Base-by-base conservation (phyloP, 1,139 yeast genomes). In the Eremothecium coryli region DNA sequence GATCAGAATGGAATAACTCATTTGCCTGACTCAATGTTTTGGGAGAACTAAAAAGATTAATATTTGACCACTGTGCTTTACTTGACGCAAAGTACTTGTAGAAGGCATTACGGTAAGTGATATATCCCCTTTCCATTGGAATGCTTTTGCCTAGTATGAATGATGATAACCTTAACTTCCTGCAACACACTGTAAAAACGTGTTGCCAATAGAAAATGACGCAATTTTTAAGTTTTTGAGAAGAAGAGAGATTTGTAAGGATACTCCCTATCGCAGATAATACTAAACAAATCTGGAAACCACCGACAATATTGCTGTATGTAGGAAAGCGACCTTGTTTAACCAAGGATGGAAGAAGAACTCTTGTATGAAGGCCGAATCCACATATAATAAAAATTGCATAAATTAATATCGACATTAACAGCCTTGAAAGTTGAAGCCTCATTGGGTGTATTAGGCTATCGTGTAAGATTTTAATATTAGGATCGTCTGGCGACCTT, bases 401-500 rank as follows among this genome's bases (percentile, higher is more conserved):
- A 56, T 93, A 90, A 15, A 85, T 84, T 35, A 76, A 65, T 11
- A 77, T 93, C 29, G 95, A 82, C 21, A 85, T 61, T 5, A 69
- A 68, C 28, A 90, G 80, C 43, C 95, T 68, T 23, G 81, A 74
- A 23, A 88, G 48, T 54, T 90, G 96, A 29, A 80, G 63, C 10
- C 61, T 45, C 47, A 88, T 68, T 1, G 95, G 84, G 44, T 82
- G 76, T 36, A 81, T 79, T 41, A 90, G 61, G 1, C 94, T 93
- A 53, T 88, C 95, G 45, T 85, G 90, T 30, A 90, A 71, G n/a
- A 93, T 72, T 43, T 90, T 74, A 28, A 86, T 78, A 47, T 85
- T 81, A 20, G 95, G 95, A 53, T 90, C 96, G 47, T 88, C 95
- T 2, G 96, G 95, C 21, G 94, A 86, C 44, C 95, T 70, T 38